A percentile compares a stretch with the other conserved stretches of the same genome.
These are phyloP conservation scores for Alternaria sp. DNA, from an alignment of 2,329 filamentous ascomycete genomes.

Conservation along the genomic window DNA sequence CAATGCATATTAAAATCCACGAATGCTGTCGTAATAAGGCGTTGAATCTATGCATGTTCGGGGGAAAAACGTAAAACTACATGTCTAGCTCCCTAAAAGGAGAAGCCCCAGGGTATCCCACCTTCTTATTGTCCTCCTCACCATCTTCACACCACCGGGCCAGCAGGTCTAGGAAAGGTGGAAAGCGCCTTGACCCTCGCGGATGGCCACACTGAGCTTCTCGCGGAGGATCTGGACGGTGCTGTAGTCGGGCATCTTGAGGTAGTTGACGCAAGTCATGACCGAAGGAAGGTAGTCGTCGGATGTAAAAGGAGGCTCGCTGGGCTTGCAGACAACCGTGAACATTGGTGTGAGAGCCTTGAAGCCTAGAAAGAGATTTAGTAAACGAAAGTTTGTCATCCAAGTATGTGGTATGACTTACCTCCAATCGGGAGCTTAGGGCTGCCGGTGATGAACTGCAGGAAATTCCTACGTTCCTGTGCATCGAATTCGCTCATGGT, in stretches of 20 bases:
- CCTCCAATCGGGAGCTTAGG: slow-evolving; percentile 98
- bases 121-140: neutral
- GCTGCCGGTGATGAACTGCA: slow-evolving; percentile 97
- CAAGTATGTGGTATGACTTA: slow-evolving; percentile 56
- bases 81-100: neutral
- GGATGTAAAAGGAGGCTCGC: slow-evolving; percentile 88
- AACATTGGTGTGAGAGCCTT: slow-evolving; percentile 98
- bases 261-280: slow-evolving; percentile 99
- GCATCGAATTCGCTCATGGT: slow-evolving; percentile 87
- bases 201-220: slow-evolving; percentile 84
- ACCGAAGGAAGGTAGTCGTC: slow-evolving; percentile 99
- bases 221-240: slow-evolving; percentile 77
- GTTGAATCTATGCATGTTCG: slow-evolving; percentile 4
- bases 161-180: slow-evolving; percentile 75
- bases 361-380: slow-evolving; percentile 71
- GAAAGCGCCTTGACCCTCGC: slow-evolving; percentile 96
- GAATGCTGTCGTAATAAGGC: neutral
- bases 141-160: neutral
- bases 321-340: slow-evolving; percentile 98
- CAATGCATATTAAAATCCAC: slow-evolving; percentile 1
- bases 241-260: slow-evolving; percentile 96
- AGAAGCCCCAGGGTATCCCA: slow-evolving; percentile 15
- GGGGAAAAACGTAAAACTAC: neutral
- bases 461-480: slow-evolving; percentile 84
- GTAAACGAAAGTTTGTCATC: neutral